Evolutionary conservation across 768 basidiomycete genomes (phyloP), one percentile per base, ranked within the genome.

Genomic region (Pulveroboletus sp.): DNA sequence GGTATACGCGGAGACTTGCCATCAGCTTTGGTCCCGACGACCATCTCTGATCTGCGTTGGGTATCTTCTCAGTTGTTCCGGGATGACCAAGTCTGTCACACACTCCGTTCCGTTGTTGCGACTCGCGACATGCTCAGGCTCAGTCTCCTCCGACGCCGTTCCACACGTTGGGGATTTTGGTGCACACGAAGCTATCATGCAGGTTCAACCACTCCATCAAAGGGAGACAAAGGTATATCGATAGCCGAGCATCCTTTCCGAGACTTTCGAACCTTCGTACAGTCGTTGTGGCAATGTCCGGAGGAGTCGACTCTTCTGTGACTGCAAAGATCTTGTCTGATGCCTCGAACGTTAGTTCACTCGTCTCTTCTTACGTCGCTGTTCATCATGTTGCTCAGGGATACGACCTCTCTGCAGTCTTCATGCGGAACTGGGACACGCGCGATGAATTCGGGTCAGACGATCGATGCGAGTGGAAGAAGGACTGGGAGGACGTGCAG

Each of bases 401-500:
- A 53, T 87, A 82, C 56, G 83, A 93, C 60, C 74, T 95, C 2
- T 86, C 87, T 36, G 91, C 91, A 21, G 78, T 96, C 1, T 97
- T 86, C 67, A 98, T 98, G 94, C 80, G 91, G 18, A 97, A 98
- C 52, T 98, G 94, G 94, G 89, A 92, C 58, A 86, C 85, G 3
- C 76, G 84, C 36, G 89, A 93, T 60, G 91, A 93, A 69, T 81
- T 76, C 24, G 85, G 80, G 15, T 78, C 82, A 0, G 88, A 88
- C 61, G 75, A 73, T n/a, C 87, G 89, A 4, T 98, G 94, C 58
- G 90, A 93, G 66, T 98, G 94, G 94, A 86, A 97, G 69, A 86
- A 83, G 51, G 94, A 97, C 60, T 96, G 89, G 88, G 81, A 86
- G 53, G 92, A 95, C 64, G 94, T 96, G 1, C 84, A 84, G 59